Evolutionary conservation across 148 eudicot species (phyloP), one percentile per base, ranked within the genome.

Genomic region (Rheum nobile): DNA sequence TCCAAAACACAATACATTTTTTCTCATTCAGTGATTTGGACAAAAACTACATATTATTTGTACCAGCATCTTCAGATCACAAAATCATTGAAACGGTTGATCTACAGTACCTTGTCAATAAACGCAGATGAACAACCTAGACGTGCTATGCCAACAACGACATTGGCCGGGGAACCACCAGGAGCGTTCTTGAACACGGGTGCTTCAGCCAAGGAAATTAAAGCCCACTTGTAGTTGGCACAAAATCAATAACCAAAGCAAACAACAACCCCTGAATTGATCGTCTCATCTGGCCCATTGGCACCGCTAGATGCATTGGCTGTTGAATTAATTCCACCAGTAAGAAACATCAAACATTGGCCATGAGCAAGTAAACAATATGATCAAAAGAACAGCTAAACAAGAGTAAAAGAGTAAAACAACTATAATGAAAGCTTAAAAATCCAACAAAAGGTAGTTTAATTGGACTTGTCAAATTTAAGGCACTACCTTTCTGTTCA

Each of bases 101-200:
- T 24, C 31, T 12, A 32, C 6, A 67, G 29, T 84, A 95, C 99
- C 99, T 96, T 96, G 75, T 97, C 99, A 21, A 96, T 92, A 79
- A 96, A 96, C 71, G 99, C 99, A 22, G 99, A 96, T 32, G 92
- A 75, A 67, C 96, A 96, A 73, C 97, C 97, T 26, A 96, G 94
- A 74, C 99, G 97, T 77, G 99, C 79, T 31, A 96, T 87, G 52
- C 97, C 99, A 61, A 96, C 97, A 75, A 97, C 99, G 47, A 96
- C 99, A 78, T 96, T 96, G 77, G 99, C 97, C 75, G 99, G 99
- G 68, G 99, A 96, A 77, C 99, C 99, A 54, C 99, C 99, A 16
- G 99, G 90, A 79, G 97, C 99, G 75, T 96, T 96, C 75, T 96
- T 88, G 63, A 96, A 96, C 6, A 97, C 99, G 41, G 99, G 94